phyloP scores from a whole-genome alignment of 2,329 filamentous ascomycete genomes.

The Colletotrichum sp. region DNA sequence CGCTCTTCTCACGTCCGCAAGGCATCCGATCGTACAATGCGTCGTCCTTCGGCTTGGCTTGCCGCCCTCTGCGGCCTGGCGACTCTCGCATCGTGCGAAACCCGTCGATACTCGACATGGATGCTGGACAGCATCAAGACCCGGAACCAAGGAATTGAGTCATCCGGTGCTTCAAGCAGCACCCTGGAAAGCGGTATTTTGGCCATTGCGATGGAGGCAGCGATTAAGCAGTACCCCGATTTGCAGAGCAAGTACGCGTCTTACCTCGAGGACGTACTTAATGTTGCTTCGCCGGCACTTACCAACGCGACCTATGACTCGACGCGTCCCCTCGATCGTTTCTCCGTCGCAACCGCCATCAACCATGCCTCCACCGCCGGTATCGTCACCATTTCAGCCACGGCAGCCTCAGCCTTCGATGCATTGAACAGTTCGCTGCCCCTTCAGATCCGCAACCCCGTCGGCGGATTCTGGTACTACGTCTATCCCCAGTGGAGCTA shows the following conservation, averaged over 20 bases:
- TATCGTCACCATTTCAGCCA: background rate
- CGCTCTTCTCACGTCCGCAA: accelerated
- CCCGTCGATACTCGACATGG: conserved; percentile 18
- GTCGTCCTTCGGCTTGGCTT: background rate
- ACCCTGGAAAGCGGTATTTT: conserved; percentile 27
- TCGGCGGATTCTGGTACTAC: conserved; percentile 41
- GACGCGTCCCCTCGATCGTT: conserved; percentile 25
- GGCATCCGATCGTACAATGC: background rate
- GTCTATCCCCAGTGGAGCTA: conserved; percentile 56
- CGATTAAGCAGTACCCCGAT: conserved; percentile 19
- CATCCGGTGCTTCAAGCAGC: conserved; percentile 23
- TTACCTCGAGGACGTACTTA: conserved; percentile 21
- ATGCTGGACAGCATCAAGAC: conserved; percentile 28
- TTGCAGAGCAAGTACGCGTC: background rate
- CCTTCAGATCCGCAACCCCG: conserved; percentile 30
- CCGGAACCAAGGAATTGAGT: conserved; percentile 25
- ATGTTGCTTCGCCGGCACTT: conserved; percentile 10
- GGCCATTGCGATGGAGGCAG: conserved; percentile 21
- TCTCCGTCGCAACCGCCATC: conserved; percentile 24
- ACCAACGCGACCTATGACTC: conserved; percentile 18
- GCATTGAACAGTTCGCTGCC: conserved; percentile 24
- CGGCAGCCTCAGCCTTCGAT: background rate
- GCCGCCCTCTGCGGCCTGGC: background rate
- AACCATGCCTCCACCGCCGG: background rate
- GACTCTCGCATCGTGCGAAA: background rate